phyloP scores from a whole-genome alignment of 768 basidiomycete genomes.

The Xerocomus brunneocitrinus region DNA sequence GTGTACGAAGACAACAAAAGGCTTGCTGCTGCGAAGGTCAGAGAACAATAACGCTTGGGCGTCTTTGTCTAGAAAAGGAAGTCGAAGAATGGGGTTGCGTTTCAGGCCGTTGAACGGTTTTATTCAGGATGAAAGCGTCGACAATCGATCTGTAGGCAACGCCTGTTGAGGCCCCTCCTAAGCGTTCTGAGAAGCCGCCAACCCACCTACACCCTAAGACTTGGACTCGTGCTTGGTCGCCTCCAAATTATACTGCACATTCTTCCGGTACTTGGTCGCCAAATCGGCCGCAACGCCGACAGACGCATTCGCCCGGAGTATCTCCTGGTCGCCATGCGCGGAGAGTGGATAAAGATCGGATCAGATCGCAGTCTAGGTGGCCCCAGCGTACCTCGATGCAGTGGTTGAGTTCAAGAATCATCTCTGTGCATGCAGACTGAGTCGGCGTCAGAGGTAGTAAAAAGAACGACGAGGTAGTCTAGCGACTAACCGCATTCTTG shows the following conservation, averaged over 20 bases:
- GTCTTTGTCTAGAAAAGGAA: slow-evolving; percentile 29
- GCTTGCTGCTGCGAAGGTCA: not conserved
- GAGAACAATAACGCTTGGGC: slow-evolving; percentile 12
- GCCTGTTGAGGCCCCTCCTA: not conserved
- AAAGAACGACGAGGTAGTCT: not conserved
- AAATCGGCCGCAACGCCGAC: slow-evolving; percentile 81
- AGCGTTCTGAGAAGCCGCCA: not conserved
- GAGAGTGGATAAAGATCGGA: not conserved
- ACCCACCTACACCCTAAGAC: not conserved
- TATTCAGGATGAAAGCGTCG: not conserved
- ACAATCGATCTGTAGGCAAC: not conserved
- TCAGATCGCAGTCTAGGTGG: not conserved
- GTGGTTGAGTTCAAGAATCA: slow-evolving; percentile 82
- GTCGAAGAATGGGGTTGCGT: not conserved
- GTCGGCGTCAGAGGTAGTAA: not conserved
- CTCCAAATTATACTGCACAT: slow-evolving; percentile 89
- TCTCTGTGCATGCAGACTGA: slow-evolving; percentile 91
- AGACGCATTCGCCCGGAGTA: slow-evolving; percentile 69
- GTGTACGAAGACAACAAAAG: slow-evolving; percentile 21
- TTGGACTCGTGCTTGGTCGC: slow-evolving; percentile 45
- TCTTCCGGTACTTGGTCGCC: slow-evolving; percentile 83
- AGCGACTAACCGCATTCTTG: slow-evolving; percentile 71
- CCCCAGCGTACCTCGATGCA: slow-evolving; percentile 64
- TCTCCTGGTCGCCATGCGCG: slow-evolving; percentile 48
- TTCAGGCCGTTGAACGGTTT: not conserved